Percentiles rank a stretch among this genome's conserved stretches.
Evolutionary conservation across 768 basidiomycete species (phyloP).

Genomic region (Chlorophyllum brunneum): DNA sequence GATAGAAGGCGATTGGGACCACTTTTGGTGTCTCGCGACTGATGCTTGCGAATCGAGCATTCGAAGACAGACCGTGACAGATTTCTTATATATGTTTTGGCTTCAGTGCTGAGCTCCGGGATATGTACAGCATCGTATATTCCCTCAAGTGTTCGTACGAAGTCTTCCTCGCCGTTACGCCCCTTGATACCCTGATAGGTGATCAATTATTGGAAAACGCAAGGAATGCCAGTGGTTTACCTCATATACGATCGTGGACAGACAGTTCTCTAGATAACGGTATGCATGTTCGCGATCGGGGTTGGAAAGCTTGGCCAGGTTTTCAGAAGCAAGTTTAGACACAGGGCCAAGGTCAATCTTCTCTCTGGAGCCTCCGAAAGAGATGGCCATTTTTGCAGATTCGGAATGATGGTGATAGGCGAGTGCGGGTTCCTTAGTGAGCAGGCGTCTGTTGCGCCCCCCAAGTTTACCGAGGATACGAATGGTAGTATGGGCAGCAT

Average conservation of each 20-base stretch:
- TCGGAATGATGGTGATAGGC: constrained; percentile 69
- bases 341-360: constrained; percentile 66
- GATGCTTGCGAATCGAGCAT: constrained; percentile 62
- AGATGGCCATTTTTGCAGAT: constrained; percentile 65
- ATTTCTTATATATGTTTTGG: constrained; percentile 65
- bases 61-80: constrained; percentile 71
- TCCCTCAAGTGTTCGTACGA: constrained; percentile 67
- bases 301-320: constrained; percentile 47
- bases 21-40: constrained; percentile 51
- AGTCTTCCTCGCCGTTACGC: constrained; percentile 72
- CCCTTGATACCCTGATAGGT: constrained; percentile 58
- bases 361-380: constrained; percentile 66
- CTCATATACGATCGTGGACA: constrained; percentile 72
- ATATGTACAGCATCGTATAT: constrained; percentile 73
- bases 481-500: constrained; percentile 90
- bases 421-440: constrained; percentile 76
- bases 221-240: constrained; percentile 35
- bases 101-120: constrained; percentile 64
- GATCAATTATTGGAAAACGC: background rate
- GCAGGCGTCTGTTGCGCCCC: constrained; percentile 84
- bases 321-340: constrained; percentile 58
- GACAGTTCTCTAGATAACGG: constrained; percentile 64
- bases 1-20: constrained; percentile 56
- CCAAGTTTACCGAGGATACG: constrained; percentile 96
- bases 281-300: constrained; percentile 59